Evolutionary conservation across 805 yeast species (phyloP).

Genomic region (Nakazawaea holstii): DNA sequence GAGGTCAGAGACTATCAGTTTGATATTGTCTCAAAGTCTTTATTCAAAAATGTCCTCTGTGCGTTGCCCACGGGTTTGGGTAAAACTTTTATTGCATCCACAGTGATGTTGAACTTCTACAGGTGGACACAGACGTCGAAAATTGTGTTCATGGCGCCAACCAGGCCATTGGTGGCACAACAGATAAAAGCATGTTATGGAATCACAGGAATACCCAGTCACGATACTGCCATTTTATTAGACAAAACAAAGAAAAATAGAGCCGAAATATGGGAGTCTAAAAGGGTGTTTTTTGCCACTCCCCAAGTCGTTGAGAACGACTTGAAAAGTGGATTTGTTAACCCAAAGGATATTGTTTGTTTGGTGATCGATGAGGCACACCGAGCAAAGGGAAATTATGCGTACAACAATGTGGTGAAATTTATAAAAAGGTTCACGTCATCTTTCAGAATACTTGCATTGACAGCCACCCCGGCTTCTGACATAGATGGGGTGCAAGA

Average conservation of each 20-base stretch:
- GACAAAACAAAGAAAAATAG: constrained; percentile 51
- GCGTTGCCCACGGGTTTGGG: constrained; percentile 98
- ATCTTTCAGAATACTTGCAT: constrained; percentile 71
- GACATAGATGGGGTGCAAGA: constrained; percentile 84
- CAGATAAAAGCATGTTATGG: constrained; percentile 91
- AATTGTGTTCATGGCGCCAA: constrained; percentile 93
- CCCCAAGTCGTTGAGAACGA: constrained; percentile 97
- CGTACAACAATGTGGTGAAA: constrained; percentile 79
- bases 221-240: constrained; percentile 73
- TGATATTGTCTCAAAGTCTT: constrained; percentile 67
- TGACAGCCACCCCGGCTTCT: constrained; percentile 95
- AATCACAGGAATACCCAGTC: constrained; percentile 74
- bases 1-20: constrained; percentile 86
- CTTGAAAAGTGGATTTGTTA: constrained; percentile 62
- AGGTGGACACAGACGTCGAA: constrained; percentile 81
- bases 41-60: constrained; percentile 71
- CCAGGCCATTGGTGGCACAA: constrained; percentile 93
- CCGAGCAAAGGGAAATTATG: constrained; percentile 83
- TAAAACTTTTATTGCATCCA: constrained; percentile 91
- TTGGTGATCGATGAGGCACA: constrained; percentile 95
- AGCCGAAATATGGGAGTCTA: constrained; percentile 68
- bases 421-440: constrained; percentile 57
- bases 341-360: constrained; percentile 71
- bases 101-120: constrained; percentile 84
- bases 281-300: constrained; percentile 85